Base-by-base conservation (phyloP, 148 eudicot genomes). In the Chenopodium formosanum region DNA sequence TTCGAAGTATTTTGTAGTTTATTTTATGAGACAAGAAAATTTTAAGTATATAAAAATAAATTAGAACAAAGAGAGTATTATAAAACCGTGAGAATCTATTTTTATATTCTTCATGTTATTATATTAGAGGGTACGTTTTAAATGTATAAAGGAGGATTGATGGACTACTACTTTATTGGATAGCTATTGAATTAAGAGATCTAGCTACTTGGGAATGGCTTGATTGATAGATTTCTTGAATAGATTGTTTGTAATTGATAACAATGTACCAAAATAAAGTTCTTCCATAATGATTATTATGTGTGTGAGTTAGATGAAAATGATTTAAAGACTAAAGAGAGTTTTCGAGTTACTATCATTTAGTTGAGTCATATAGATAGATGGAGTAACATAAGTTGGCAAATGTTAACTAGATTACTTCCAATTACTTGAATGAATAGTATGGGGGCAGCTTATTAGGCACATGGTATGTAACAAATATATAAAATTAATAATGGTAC, bases 181-280 rank as follows among this genome's bases (percentile, higher is more conserved):
- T 23, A 70, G 46, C 27, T 37, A 17, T 1, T 40, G 50, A 37
- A 37, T 37, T 6, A 11, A 31, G 22, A 19, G 74, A 70, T 70
- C 74, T 70, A 70, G n/a, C 22, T 70, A 37, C 74, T 40, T 70
- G n/a, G 22, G 40, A 70, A 37, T 40, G 48, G 47, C 50, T 47
- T 70, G 22, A 34, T 70, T 12, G n/a, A 70, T 8, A 20, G 32
- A 17, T 40, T 6, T 69, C 72, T 70, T 70, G 50, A 70, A 20
- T 70, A 19, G 46, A 37, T 70, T 34, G 73, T 34, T 37, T 70
- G 74, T 23, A 70, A 14, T 56, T 56, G 62, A 56, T 56, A 16
- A 56, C 5, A 70, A 70, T 70, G 74, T 47, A 70, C 74, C 74
- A 70, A 40, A 20, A 34, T 25, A 19, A 69, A 69, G 73, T 19